Evolutionary conservation across 1,284 basidiomycete species (phyloP).

Genomic region (Irpex sp.): DNA sequence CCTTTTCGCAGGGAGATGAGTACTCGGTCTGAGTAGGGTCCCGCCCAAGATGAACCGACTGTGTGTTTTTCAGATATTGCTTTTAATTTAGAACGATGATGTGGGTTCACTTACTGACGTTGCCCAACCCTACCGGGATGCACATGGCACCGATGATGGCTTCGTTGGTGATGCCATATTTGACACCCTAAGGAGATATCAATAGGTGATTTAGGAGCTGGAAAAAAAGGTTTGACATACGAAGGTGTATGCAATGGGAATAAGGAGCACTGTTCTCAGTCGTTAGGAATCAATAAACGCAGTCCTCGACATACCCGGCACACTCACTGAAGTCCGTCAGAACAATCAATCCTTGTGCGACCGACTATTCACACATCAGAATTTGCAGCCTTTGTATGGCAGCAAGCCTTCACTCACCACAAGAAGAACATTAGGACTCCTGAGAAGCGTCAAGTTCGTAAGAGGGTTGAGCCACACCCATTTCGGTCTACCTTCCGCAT

Average conservation of each 20-base stretch:
- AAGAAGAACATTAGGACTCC: slow-evolving; percentile 54
- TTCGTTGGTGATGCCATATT: slow-evolving; percentile 57
- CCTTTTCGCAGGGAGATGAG: slow-evolving; percentile 47
- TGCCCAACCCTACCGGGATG: slow-evolving; percentile 57
- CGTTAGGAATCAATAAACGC: background rate
- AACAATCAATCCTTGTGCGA: slow-evolving; percentile 36
- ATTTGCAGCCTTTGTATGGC: background rate
- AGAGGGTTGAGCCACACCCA: slow-evolving; percentile 61
- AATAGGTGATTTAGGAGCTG: slow-evolving; percentile 22
- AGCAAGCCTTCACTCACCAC: slow-evolving; percentile 37
- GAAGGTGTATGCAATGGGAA: slow-evolving; percentile 38
- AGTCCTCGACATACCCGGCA: background rate
- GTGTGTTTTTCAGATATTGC: background rate
- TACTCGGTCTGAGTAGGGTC: slow-evolving; percentile 46
- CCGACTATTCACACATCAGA: slow-evolving; percentile 26
- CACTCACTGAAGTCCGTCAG: slow-evolving; percentile 42
- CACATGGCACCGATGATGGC: slow-evolving; percentile 60
- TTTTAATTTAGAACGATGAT: background rate
- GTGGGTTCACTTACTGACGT: slow-evolving; percentile 39
- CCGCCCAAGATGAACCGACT: slow-evolving; percentile 54
- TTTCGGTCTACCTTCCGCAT: slow-evolving; percentile 21
- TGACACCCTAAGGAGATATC: slow-evolving; percentile 41
- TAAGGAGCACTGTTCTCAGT: slow-evolving; percentile 28
- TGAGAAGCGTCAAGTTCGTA: slow-evolving; percentile 44
- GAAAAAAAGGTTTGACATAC: slow-evolving; percentile 29